Base-by-base conservation (phyloP, 1,139 yeast genomes). In the Yarrowia galli region DNA sequence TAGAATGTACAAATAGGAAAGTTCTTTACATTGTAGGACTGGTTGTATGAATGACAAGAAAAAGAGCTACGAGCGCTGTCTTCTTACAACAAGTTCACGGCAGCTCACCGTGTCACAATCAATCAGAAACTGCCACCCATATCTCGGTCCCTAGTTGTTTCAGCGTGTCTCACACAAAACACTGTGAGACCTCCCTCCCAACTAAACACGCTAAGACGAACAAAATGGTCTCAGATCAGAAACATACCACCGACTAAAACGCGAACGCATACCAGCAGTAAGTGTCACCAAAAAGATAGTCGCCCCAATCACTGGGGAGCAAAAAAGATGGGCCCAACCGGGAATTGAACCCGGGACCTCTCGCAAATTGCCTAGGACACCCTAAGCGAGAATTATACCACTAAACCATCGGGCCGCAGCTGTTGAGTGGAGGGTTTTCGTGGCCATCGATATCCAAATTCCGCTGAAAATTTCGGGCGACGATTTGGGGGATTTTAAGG, bases 351-450 rank as follows among this genome's bases (percentile, higher is more conserved):
- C 48, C 48, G 48, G 48, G 48, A 43, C 48, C 48, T 43, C 48
- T 43, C 48, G 48, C 48, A 43, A 43, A 43, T 43, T 43, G 48
- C 48, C n/a, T 22, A 43, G 48, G 28, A 43, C 48, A 43, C 48
- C 48, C 48, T 43, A 43, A 43, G 48, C 48, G 48, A 43, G 48
- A 43, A 43, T 43, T 43, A 43, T 43, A 43, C 48, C 48, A 43
- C 48, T 43, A 43, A 43, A 43, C 48, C 48, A 43, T 43, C 48
- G 48, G 48, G 48, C 48, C 48, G 23, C 49, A 23, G 49, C 13
- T 43, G 48, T 15, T 36, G 18, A 15, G 5, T 15, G 3, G 15
- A 42, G 13, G 2, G 3, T 4, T 1, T 9, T 4, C 8, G 23
- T 18, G 46, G 23, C 43, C 43, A 2, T 12, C 20, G 8, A 5